Percentiles rank a stretch among this genome's conserved stretches.
Conservation (phyloP, 495 filamentous ascomycete species). For the Penicillium angulare region DNA sequence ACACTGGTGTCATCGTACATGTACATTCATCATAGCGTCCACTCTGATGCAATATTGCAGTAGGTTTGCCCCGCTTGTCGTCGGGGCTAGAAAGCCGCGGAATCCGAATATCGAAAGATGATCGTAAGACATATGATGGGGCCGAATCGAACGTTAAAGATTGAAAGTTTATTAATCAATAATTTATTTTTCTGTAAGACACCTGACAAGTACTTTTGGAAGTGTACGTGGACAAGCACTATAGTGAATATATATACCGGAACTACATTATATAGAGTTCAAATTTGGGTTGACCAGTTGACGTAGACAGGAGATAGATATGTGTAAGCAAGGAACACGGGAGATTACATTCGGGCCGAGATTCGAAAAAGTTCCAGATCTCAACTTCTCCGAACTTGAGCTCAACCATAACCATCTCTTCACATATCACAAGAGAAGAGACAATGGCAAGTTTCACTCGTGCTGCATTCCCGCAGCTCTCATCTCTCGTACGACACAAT, state of each 20-base stretch:
- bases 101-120: neutral
- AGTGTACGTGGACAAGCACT: no score
- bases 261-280: neutral
- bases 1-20: conserved; percentile 15
- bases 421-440: no score
- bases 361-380: conserved; percentile 10
- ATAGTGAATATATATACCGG: no score
- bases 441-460: conserved; percentile 27
- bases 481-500: conserved; percentile 15
- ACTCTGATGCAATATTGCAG: conserved; percentile 17
- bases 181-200: no score
- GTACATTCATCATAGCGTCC: neutral
- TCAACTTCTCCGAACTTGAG: conserved; percentile 2
- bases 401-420: neutral
- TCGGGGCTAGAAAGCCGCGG: neutral
- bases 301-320: no score
- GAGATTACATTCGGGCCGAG: conserved; percentile 16
- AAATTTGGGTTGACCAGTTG: no score
- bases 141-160: no score
- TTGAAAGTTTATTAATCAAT: no score
- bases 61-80: neutral
- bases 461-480: conserved; percentile 19
- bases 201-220: no score
- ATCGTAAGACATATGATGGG: no score
- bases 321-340: neutral